Evolutionary conservation across 768 basidiomycete genomes (phyloP), one percentile per base, ranked within the genome.

Genomic region (Podaxis sp.): DNA sequence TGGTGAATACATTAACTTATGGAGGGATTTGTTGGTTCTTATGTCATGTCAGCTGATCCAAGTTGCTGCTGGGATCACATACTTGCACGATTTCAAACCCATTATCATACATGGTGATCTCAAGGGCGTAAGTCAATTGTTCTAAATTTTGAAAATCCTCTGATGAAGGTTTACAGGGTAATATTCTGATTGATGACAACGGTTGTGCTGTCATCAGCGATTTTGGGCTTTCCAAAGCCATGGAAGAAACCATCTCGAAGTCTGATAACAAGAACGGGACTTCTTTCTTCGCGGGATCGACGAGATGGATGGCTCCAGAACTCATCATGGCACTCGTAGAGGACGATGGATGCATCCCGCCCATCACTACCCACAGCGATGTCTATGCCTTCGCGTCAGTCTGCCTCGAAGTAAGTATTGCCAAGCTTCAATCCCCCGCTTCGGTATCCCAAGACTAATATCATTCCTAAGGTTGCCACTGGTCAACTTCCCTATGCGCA

Each of bases 311-410:
- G 81, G 85, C 85, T 0, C 85, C 85, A 16, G 85, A 86, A 66
- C 67, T 86, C 46, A 72, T 86, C 13, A 65, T 77, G 36, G 77
- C 79, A 0, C 77, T 82, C 38, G 77, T 81, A 4, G 77, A 82
- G 46, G 84, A 85, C 57, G 73, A 77, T 48, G 76, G 70, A 0
- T 56, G 62, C 0, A 65, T 72, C 3, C 81, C 80, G 10, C 74
- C 76, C 0, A 78, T 84, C 58, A 80, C 83, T 14, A 81, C 76
- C 1, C 72, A 69, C 42, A 84, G 80, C 50, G 85, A 87, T 63
- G 82, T 86, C n/a, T 87, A 82, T 59, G 80, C 84, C 1, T 86
- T 83, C 67, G 83, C 75, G 0, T 83, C 79, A 18, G 78, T 86
- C 47, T 85, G 84, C 68, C 74, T 86, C 44, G 84, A 86, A 76